Percentiles rank a stretch among this genome's conserved stretches.
Conservation (phyloP, 1,284 basidiomycete genomes). For the Irpex lacteus region DNA sequence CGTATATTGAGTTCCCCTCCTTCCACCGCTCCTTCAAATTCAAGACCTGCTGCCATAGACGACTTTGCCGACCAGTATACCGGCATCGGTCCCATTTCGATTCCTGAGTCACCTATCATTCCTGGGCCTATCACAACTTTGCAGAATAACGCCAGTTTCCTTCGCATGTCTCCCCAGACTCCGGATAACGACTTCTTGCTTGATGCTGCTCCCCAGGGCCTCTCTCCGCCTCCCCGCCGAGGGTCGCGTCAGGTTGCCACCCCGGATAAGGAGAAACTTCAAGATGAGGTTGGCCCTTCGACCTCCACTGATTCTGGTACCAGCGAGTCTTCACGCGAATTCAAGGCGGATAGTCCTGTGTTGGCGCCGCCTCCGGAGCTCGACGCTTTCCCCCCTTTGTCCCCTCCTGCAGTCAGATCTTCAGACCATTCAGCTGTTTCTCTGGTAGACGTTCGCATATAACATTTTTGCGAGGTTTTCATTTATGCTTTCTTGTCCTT, state of each 20-base stretch:
- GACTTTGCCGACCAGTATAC: not conserved
- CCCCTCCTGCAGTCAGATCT: constrained; percentile 8
- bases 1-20: constrained; percentile 62
- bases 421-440: constrained; percentile 16
- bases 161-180: constrained; percentile 47
- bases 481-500: constrained; percentile 4
- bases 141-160: constrained; percentile 57
- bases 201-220: constrained; percentile 30
- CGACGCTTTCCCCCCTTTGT: constrained; percentile 11
- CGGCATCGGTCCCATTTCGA: not conserved
- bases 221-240: constrained; percentile 60
- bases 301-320: not conserved
- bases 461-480: constrained; percentile 8
- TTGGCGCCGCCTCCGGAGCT: constrained; percentile 11
- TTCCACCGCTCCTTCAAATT: constrained; percentile 25
- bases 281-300: constrained; percentile 10
- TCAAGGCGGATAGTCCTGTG: not conserved
- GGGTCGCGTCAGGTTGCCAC: constrained; percentile 39
- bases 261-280: constrained; percentile 25
- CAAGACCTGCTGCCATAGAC: constrained; percentile 3
- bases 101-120: constrained; percentile 22
- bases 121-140: constrained; percentile 52
- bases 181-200: constrained; percentile 18
- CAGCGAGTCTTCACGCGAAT: not conserved
- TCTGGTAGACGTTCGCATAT: constrained; percentile 17